Percentiles rank a stretch among this genome's conserved stretches.
Conservation (phyloP, 2,329 filamentous ascomycete species). For the Xylaria arbuscula region DNA sequence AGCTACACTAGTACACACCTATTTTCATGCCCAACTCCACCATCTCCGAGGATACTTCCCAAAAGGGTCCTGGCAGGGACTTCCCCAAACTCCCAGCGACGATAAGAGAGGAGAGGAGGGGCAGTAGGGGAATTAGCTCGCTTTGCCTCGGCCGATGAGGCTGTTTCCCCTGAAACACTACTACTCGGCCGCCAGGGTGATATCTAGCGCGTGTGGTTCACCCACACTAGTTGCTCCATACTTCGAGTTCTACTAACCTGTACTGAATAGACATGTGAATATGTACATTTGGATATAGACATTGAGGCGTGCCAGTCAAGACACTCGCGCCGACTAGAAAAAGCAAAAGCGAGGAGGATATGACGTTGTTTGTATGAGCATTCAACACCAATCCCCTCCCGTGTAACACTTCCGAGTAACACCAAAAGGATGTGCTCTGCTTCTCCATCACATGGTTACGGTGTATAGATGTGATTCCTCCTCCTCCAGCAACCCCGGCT, state of each 20-base stretch:
- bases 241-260: too few species aligned
- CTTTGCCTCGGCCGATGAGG: neutral
- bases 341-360: neutral
- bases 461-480: neutral
- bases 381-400: neutral
- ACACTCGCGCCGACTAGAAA: neutral
- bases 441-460: neutral
- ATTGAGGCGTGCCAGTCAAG: too few species aligned
- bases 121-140: neutral
- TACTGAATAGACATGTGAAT: too few species aligned
- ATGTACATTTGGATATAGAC: too few species aligned
- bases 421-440: neutral
- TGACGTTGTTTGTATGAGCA: neutral
- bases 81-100: neutral
- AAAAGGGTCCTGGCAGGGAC: constrained; percentile 8
- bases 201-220: neutral
- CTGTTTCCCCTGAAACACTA: neutral
- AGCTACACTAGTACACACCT: too few species aligned
- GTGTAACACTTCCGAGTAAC: constrained; percentile 1
- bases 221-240: neutral
- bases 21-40: constrained; percentile 14
- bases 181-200: neutral
- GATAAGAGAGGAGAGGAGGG: neutral
- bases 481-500: neutral
- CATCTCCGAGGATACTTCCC: constrained; percentile 1